Evolutionary conservation across 345 rosid species (phyloP).

Genomic region (Carallia brachiata): DNA sequence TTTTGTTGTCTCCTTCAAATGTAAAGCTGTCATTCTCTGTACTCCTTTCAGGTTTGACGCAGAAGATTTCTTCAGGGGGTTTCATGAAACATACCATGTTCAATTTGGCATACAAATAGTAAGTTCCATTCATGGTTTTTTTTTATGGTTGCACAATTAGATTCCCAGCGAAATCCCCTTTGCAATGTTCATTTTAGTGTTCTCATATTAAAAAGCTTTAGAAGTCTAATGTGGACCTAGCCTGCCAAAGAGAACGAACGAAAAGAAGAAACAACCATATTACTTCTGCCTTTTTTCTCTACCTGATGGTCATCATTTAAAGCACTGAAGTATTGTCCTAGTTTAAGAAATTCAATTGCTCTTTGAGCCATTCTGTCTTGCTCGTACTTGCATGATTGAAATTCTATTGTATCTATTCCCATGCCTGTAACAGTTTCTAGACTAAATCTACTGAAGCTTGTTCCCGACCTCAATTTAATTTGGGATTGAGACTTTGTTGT

Average conservation of each 20-base stretch:
- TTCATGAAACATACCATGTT: conserved; percentile 58
- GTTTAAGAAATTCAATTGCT: too few species aligned
- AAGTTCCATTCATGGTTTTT: conserved; percentile 31
- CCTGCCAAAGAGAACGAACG: too few species aligned
- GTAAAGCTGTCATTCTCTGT: conserved; percentile 9
- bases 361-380: too few species aligned
- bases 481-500: too few species aligned
- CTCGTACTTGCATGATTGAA: too few species aligned
- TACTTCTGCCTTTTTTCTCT: background rate
- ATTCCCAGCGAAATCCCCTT: background rate
- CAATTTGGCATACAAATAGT: conserved; percentile 70
- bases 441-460: too few species aligned
- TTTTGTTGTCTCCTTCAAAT: background rate
- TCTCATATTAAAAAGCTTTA: too few species aligned
- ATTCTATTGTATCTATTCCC: too few species aligned
- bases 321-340: background rate
- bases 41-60: conserved; percentile 62
- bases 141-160: background rate
- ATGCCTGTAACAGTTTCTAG: too few species aligned
- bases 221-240: too few species aligned
- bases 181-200: background rate
- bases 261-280: too few species aligned
- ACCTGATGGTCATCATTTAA: background rate
- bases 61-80: conserved; percentile 79
- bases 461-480: too few species aligned